Base-by-base conservation (phyloP, 768 basidiomycete genomes). In the Mycena vulgaris region DNA sequence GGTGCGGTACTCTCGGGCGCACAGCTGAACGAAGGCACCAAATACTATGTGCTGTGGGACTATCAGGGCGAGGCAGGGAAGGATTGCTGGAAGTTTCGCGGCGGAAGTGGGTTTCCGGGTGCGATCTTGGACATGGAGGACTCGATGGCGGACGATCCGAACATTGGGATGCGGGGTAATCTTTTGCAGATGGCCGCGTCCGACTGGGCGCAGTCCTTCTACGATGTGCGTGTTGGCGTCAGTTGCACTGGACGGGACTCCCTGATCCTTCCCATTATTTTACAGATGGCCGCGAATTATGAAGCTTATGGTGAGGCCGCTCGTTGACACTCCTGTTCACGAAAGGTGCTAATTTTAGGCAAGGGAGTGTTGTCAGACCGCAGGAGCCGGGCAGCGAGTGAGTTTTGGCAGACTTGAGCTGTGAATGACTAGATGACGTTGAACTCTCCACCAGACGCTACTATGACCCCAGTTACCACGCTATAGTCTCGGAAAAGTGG, bases 51-150 rank as follows among this genome's bases (percentile, higher is more conserved):
- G 10, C 30, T 63, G 19, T 69, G 61, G 61, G 48, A 69, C 47
- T 68, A 45, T 39, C n/a, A 69, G 55, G 61, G 68, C 27, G 61
- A 69, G 39, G 16, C 47, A 16, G 61, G 68, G 40, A 49, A 42
- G 28, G 68, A 63, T 31, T 45, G 35, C 28, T 63, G 66, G 66
- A 68, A 68, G 59, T 68, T 68, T 45, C 66, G 66, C 21, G 66
- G 66, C 3, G 66, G 58, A 7, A 27, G 13, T 35, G 68, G 68
- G 53, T 40, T 62, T n/a, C 25, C 53, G 25, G 13, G 9, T 9
- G 27, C 53, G 21, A n/a, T 69, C 5, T 53, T 42, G 37, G 40
- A 23, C 30, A 69, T 69, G 68, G 68, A 69, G 39, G 68, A 69
- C 14, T 62, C 53, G 16, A 69, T 69, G 68, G 68, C 61, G 23